Conservation (phyloP, 2,329 filamentous ascomycete genomes). For the Teratosphaeria viscida region DNA sequence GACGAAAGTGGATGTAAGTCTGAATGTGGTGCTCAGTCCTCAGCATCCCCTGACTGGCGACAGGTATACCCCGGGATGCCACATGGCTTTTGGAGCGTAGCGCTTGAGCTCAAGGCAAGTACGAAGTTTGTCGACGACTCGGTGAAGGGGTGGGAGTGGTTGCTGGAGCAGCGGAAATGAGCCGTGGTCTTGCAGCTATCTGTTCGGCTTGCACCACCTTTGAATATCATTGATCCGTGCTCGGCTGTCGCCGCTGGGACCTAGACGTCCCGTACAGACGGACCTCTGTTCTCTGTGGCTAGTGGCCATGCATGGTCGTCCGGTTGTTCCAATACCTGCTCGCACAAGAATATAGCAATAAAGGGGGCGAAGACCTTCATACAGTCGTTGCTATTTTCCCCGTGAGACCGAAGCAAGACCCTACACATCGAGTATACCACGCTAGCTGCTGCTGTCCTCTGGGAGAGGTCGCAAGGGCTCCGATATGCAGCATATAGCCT, state of each 20-base stretch:
- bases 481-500: too few relatives aligned
- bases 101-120: conserved; percentile 15
- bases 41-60: background rate
- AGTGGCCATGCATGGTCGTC: background rate
- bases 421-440: too few relatives aligned
- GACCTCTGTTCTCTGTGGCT: background rate
- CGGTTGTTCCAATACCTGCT: too few relatives aligned
- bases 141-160: conserved; percentile 19
- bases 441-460: too few relatives aligned
- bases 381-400: too few relatives aligned
- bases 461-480: too few relatives aligned
- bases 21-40: background rate
- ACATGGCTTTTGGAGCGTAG: conserved; percentile 32
- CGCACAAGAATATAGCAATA: too few relatives aligned
- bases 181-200: background rate
- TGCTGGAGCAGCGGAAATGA: conserved; percentile 16
- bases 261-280: background rate
- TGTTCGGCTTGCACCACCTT: background rate
- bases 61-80: conserved; percentile 31
- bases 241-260: too few relatives aligned
- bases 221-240: background rate
- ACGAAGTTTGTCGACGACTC: conserved; percentile 21
- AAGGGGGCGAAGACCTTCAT: too few relatives aligned
- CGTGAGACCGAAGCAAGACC: too few relatives aligned
- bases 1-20: conserved; percentile 28